Evolutionary conservation across 495 filamentous ascomycete genomes (phyloP).

Genomic region (Aspergillus steynii): DNA sequence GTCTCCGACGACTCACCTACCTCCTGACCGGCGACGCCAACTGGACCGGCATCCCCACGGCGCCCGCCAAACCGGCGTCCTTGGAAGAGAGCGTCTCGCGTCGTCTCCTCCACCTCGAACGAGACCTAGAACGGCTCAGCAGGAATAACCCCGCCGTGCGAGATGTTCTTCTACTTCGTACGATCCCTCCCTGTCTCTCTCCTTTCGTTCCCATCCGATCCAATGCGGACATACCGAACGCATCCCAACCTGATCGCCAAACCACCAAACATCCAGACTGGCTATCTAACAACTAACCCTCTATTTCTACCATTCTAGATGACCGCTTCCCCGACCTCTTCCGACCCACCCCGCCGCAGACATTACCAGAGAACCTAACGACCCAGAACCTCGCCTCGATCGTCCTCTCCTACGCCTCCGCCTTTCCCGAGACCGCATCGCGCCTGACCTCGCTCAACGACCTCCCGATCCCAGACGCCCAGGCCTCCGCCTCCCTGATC

Average conservation of each 20-base stretch:
- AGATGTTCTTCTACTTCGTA: conserved; percentile 53
- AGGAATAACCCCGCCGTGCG: conserved; percentile 46
- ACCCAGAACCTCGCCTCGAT: conserved; percentile 57
- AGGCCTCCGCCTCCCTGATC: conserved; percentile 65
- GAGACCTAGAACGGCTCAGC: conserved; percentile 51
- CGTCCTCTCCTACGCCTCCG: conserved; percentile 70
- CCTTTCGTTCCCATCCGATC: not conserved
- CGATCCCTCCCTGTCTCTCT: not conserved
- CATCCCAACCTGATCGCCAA: not conserved
- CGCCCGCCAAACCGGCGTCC: conserved; percentile 37
- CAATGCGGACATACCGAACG: not conserved
- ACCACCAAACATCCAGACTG: not conserved
- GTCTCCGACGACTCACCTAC: conserved; percentile 73
- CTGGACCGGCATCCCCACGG: conserved; percentile 42
- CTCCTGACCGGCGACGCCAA: conserved; percentile 63
- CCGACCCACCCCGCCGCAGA: conserved; percentile 36
- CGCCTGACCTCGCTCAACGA: conserved; percentile 78
- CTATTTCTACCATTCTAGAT: conserved; percentile 34
- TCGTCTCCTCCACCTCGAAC: conserved; percentile 66
- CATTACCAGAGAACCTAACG: conserved; percentile 44
- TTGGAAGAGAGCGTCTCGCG: conserved; percentile 47
- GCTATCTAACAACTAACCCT: no score
- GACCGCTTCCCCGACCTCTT: conserved; percentile 61
- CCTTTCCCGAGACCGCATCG: conserved; percentile 75
- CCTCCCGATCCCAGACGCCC: conserved; percentile 70